Base-by-base conservation (phyloP, 1,139 yeast genomes). In the Pichia sorboxylosa region DNA sequence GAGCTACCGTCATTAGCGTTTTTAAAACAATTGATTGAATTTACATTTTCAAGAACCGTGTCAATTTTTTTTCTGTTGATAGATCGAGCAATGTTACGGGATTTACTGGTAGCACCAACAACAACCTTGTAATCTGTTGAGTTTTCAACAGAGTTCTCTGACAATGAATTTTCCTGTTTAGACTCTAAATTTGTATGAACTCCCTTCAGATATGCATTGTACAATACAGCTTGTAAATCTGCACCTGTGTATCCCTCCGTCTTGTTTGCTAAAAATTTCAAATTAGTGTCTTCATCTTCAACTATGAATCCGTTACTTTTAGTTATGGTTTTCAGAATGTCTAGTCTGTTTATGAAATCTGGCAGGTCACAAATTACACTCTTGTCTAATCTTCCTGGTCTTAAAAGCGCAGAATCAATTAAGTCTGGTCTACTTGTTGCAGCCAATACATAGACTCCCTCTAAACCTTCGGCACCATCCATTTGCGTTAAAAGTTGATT, bases 381-480 rank as follows among this genome's bases (percentile, higher is more conserved):
- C 54, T 90, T 90, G 55, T 90, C 98, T 48, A 90, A 64, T 59
- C 98, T 73, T 15, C 98, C 98, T 0, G 98, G 98, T 53, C 98
- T 74, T 41, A 90, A 60, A 38, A 90, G 63, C 0, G 99, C 99
- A 6, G 95, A 78, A 55, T 90, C 99, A 45, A 92, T 87, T 47
- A 90, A 65, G 51, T 90, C 97, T 0, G 97, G 97, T 46, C 98
- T 66, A 47, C 90, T 76, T 0, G 98, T 92, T 1, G 98, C 98
- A 0, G 97, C 98, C 21, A 90, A 63, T 1, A 92, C 95, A 50
- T 90, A 90, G 3, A 92, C 98, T 1, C 97, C 97, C 48, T 87
- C 96, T 24, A 87, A 62, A 0, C 97, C 97, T 55, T 90, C 98
- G 1, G 97, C 97, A 59, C 99, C 99, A 57, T 90, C 99, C 95